Percentiles rank a stretch among this genome's conserved stretches.
These are phyloP conservation scores for Pseudopyricularia javanii DNA, from an alignment of 2,329 filamentous ascomycete genomes.

Conservation along the genomic window DNA sequence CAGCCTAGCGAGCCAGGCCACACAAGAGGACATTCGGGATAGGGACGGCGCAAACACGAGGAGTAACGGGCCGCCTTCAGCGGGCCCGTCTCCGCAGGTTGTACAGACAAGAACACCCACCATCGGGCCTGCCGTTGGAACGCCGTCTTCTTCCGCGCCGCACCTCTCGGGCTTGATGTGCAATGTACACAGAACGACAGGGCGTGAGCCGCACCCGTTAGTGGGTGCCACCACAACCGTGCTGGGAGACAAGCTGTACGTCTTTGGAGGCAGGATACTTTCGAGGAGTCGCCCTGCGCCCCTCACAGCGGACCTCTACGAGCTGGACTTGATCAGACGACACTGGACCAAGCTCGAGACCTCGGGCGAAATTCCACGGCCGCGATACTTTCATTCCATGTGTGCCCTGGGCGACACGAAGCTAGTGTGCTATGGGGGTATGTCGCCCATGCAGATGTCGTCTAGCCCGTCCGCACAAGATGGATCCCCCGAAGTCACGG, in stretches of 20 bases:
- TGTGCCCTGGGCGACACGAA: slow-evolving; percentile 90
- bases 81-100: slow-evolving; percentile 42
- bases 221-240: slow-evolving; percentile 95
- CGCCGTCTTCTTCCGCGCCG: slow-evolving; percentile 31
- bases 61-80: slow-evolving; percentile 40
- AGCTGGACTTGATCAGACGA: slow-evolving; percentile 77
- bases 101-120: slow-evolving; percentile 23
- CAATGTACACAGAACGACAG: slow-evolving; percentile 74
- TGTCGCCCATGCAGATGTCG: slow-evolving; percentile 64
- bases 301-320: slow-evolving; percentile 82
- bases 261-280: slow-evolving; percentile 83
- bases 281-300: slow-evolving; percentile 70
- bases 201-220: slow-evolving; percentile 77
- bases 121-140: slow-evolving; percentile 24
- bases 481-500: slow-evolving; percentile 73
- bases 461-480: slow-evolving; percentile 37
- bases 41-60: slow-evolving; percentile 36
- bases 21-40: slow-evolving; percentile 25
- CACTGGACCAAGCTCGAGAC: slow-evolving; percentile 90
- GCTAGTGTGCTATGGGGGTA: slow-evolving; percentile 94
- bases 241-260: slow-evolving; percentile 88
- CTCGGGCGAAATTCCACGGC: slow-evolving; percentile 73
- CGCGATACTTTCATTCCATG: slow-evolving; percentile 94
- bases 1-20: slow-evolving; percentile 28
- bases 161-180: slow-evolving; percentile 57